Base-by-base conservation (phyloP, 306 rosid genomes). In the Trifolium fragiferum region DNA sequence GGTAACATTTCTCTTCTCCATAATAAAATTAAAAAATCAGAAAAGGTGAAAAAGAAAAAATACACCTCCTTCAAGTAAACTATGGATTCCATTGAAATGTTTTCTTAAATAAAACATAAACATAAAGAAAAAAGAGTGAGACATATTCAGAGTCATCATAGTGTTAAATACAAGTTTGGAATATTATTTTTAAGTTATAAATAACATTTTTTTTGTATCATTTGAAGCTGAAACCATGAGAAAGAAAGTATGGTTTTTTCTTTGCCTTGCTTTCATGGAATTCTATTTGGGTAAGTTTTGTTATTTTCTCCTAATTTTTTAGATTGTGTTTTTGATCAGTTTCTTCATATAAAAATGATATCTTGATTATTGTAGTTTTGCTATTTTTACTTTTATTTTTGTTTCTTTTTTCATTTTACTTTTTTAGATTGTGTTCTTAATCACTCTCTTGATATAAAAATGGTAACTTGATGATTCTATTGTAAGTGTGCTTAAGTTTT, bases 61-160 rank as follows among this genome's bases (percentile, higher is more conserved):
- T 14, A 21, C 62, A 75, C 89, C 73, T 84, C 62, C 86, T 72
- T 73, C 72, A 93, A 91, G 97, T 73, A 91, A 91, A 89, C 84
- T 81, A 50, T 32, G 50, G 87, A 93, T 93, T 93, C 97, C 82
- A 65, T 66, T 7, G 10, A 57, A 9, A 4, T 15, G 44, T 41
- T 58, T 79, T 13, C 49, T 25, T 10, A 37, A 37, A 37, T 13
- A 6, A 37, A 7, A 58, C 66, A 23, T 41, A 76, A 25, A 72
- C 43, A 74, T 11, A 69, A 47, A 64, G 33, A 69, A 14, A 69
- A 33, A 62, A 30, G 49, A 7, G 38, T 19, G 54, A 41, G 8
- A 3, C 54, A 21, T n/a, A 43, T 20, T 41, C 54, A 21, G 20
- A 37, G 23, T 66, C 55, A 65, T 54, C 53, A 75, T 6, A n/a